These are phyloP conservation scores for Fusarium phyllophilum DNA, from an alignment of 2,329 filamentous ascomycete species.

Conservation along the genomic window DNA sequence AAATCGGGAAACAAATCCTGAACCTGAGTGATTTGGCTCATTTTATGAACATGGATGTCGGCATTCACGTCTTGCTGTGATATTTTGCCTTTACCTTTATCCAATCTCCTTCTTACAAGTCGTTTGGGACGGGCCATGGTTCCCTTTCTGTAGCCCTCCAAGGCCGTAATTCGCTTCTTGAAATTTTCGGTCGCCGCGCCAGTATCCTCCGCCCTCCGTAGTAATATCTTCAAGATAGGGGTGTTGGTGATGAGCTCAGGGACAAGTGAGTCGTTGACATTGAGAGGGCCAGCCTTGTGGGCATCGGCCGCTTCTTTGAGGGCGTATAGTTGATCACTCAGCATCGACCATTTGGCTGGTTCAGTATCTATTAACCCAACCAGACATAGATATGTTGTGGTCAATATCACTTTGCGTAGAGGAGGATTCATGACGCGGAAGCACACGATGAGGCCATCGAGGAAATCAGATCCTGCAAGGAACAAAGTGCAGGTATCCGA, in stretches of 20 bases:
- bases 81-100: conserved; percentile 72
- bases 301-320: conserved; percentile 77
- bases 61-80: conserved; percentile 51
- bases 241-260: conserved; percentile 84
- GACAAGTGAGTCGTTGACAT: conserved; percentile 76
- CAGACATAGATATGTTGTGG: conserved; percentile 80
- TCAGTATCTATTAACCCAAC: conserved; percentile 73
- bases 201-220: conserved; percentile 61
- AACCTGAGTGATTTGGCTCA: conserved; percentile 88
- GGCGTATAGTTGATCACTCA: conserved; percentile 86
- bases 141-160: conserved; percentile 70
- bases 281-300: conserved; percentile 65
- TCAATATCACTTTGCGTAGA: conserved; percentile 74
- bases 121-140: conserved; percentile 62
- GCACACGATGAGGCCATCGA: conserved; percentile 77
- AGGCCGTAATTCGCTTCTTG: conserved; percentile 67
- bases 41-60: conserved; percentile 78
- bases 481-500: conserved; percentile 69
- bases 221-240: conserved; percentile 74
- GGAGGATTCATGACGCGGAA: conserved; percentile 72
- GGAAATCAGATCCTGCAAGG: conserved; percentile 85
- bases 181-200: conserved; percentile 64
- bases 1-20: conserved; percentile 93
- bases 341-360: conserved; percentile 75
- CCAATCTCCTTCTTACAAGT: conserved; percentile 63